phyloP scores from a whole-genome alignment of 148 eudicot species.

The Tetragonia tetragonoides region DNA sequence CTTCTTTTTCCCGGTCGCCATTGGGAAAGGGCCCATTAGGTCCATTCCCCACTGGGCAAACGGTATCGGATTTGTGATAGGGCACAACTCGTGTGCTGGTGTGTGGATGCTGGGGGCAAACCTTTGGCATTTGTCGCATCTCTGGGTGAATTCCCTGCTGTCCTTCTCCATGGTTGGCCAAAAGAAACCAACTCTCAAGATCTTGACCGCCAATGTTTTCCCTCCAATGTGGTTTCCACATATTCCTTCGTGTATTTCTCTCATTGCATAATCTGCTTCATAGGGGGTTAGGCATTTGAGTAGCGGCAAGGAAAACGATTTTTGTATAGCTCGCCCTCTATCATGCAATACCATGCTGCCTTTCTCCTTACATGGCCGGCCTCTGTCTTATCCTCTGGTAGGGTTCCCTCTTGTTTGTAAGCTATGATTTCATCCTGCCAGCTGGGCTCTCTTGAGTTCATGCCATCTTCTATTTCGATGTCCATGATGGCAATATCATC shows the following conservation, averaged over 20 bases:
- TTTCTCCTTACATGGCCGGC: neutral
- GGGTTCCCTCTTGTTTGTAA: neutral
- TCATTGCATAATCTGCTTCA: neutral
- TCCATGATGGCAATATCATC: no score
- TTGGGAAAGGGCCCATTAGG: neutral
- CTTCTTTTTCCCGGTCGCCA: neutral
- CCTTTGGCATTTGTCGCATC: neutral
- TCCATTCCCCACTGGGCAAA: slow-evolving; percentile 5
- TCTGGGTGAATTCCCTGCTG: no score
- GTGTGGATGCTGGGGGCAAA: neutral
- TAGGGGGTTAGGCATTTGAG: neutral
- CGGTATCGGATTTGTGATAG: neutral
- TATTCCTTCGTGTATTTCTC: neutral
- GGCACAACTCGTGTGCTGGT: neutral
- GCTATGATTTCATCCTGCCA: neutral
- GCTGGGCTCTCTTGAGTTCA: no score
- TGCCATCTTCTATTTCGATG: neutral
- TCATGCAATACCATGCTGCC: neutral
- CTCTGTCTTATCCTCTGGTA: neutral
- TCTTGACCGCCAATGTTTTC: neutral
- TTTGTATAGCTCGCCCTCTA: neutral
- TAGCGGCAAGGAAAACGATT: neutral
- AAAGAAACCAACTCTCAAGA: neutral
- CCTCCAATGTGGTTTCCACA: neutral
- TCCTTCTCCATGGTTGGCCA: neutral